Percentiles rank a stretch among this genome's conserved stretches.
Evolutionary conservation across 495 filamentous ascomycete genomes (phyloP).

Genomic region (Pyrenula massariospora): DNA sequence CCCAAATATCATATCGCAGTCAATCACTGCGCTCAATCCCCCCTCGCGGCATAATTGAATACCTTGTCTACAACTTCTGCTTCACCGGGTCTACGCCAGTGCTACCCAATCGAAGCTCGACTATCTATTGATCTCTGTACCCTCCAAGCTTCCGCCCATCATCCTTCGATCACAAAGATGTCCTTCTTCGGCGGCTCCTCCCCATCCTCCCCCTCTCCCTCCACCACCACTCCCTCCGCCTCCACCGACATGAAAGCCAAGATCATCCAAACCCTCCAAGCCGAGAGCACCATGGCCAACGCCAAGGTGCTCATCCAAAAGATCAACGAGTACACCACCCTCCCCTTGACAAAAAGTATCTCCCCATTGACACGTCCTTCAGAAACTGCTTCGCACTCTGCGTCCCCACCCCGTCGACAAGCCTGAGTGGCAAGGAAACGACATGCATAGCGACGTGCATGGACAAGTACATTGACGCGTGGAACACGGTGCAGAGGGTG

Average conservation of each 20-base stretch:
- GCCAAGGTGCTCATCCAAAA: conserved; percentile 51
- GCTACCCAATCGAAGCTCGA: too few species aligned
- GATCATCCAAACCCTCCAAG: conserved; percentile 62
- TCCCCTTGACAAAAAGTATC: background rate
- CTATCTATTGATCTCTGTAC: too few species aligned
- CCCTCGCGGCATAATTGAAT: too few species aligned
- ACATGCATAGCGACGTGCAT: conserved; percentile 79
- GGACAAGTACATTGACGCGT: conserved; percentile 93
- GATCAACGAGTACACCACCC: conserved; percentile 38
- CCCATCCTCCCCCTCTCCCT: conserved; percentile 14
- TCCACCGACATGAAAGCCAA: conserved; percentile 51
- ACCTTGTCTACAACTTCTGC: too few species aligned
- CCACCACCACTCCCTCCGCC: conserved; percentile 17
- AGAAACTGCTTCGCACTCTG: conserved; percentile 98
- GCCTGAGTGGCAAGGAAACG: conserved; percentile 60
- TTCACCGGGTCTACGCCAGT: too few species aligned
- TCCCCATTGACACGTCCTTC: background rate
- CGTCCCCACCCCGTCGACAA: conserved; percentile 70
- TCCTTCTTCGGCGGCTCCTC: conserved; percentile 22
- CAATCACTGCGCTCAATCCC: too few species aligned
- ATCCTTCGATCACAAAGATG: too few species aligned
- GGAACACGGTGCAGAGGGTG: conserved; percentile 71
- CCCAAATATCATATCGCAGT: too few species aligned
- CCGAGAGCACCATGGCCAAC: conserved; percentile 64
- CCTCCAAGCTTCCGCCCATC: too few species aligned